Evolutionary conservation across 495 filamentous ascomycete genomes (phyloP).

Genomic region (Chaetomium tenue): DNA sequence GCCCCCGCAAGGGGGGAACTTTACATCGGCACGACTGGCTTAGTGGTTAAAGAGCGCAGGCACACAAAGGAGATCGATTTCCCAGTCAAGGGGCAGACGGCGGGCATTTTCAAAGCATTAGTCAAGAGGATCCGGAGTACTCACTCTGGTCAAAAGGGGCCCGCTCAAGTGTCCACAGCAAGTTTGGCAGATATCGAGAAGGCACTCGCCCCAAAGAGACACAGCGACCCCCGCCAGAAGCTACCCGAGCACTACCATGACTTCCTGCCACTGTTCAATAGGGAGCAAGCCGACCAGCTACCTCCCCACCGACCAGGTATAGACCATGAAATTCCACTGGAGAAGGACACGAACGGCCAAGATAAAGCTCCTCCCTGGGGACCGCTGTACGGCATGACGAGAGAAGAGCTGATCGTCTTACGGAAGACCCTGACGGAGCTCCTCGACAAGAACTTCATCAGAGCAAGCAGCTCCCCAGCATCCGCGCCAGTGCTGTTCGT

Average conservation of each 20-base stretch:
- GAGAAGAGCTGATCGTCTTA: conserved; percentile 27
- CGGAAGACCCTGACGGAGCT: conserved; percentile 19
- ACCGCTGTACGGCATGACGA: conserved; percentile 30
- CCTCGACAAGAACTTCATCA: conserved; percentile 19
- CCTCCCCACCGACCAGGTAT: neutral
- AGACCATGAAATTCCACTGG: neutral
- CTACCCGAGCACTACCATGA: neutral
- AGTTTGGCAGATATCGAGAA: conserved; percentile 1
- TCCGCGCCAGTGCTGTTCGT: conserved; percentile 41
- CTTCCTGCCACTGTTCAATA: neutral
- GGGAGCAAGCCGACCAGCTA: neutral
- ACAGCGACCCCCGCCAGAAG: neutral
- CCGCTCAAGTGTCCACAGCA: neutral
- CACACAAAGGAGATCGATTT: neutral
- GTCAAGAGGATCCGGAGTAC: neutral
- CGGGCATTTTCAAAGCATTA: neutral
- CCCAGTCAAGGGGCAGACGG: neutral
- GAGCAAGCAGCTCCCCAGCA: conserved; percentile 12
- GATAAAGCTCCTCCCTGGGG: neutral
- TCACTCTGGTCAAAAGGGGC: neutral
- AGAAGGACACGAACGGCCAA: neutral
- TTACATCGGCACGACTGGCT: neutral
- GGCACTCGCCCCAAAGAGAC: neutral
- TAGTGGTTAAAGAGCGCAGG: neutral
- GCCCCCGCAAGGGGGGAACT: neutral